Base-by-base conservation (phyloP, 2,329 filamentous ascomycete genomes). In the Xylariaceae sp. region DNA sequence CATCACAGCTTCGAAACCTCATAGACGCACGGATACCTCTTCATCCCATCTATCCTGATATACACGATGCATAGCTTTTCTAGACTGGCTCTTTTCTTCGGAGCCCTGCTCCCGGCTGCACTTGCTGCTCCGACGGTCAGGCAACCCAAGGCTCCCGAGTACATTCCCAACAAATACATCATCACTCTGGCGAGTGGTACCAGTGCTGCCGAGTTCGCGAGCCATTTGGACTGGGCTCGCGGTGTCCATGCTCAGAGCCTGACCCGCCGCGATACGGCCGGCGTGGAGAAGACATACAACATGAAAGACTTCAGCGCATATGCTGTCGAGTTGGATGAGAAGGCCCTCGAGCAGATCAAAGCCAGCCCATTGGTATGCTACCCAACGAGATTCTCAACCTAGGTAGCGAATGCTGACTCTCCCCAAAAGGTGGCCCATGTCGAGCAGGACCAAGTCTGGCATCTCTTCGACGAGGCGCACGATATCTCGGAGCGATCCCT, bases 241-340 rank as follows among this genome's bases (percentile, higher is more conserved):
- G 67, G 68, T 44, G 61, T 75, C 6, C 69, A 74, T 53, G 63
- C 63, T 53, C 69, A 67, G 45, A 72, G 71, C 63, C 54, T 74
- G 54, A 59, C 40, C 58, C 64, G 70, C 57, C 67, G 71, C 58
- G 62, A 66, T 61, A 68, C 63, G 30, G 58, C 47, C 48, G 71
- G 71, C 51, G 63, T 78, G 7, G 71, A 75, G 61, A 71, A 72
- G 60, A 70, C 68, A 11, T 77, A 71, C 65, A 67, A 66, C 41
- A 73, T 77, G 61, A 63, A 68, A 41, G 64, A 68, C 46, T 76
- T 74, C 64, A 72, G 72, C 47, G 73, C 65, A 26, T 75, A 76
- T 45, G 65, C 71, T 6, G 73, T 71, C 19, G 68, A 71, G 31
- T 76, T 79, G 56, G 75, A 78, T 59, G 69, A 70, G 9, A 67